phyloP scores from a whole-genome alignment of 768 basidiomycete species.

The Lepiota venenata region DNA sequence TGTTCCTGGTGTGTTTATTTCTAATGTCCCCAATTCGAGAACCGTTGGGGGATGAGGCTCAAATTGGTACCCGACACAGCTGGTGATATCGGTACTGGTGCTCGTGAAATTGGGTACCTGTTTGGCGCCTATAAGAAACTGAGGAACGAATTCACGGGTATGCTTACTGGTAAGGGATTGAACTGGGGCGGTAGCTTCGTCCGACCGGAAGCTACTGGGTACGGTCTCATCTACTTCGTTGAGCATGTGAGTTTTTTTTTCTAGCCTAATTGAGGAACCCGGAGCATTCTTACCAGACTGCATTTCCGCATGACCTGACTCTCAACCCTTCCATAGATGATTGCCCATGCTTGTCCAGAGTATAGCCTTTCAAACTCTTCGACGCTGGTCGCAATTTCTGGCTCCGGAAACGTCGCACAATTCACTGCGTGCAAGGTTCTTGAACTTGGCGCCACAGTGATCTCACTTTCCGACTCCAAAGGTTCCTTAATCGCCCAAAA shows the following conservation, averaged over 20 bases:
- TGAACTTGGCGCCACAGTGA: conserved; percentile 68
- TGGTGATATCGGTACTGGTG: conserved; percentile 74
- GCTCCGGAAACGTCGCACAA: conserved; percentile 75
- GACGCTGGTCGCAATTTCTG: conserved; percentile 55
- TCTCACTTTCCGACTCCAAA: conserved; percentile 74
- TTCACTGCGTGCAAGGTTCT: conserved; percentile 76
- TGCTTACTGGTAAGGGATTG: conserved; percentile 71
- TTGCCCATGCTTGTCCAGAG: conserved; percentile 55
- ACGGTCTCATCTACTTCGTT: conserved; percentile 76
- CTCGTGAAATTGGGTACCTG: conserved; percentile 71
- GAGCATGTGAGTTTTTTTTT: conserved; percentile 48
- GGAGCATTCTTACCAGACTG: too few species aligned
- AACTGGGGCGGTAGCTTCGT: conserved; percentile 72
- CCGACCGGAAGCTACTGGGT: conserved; percentile 71
- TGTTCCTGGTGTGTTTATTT: conserved; percentile 58
- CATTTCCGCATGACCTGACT: background rate
- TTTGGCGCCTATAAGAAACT: conserved; percentile 78
- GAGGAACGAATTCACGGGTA: conserved; percentile 64
- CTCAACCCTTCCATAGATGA: conserved; percentile 39
- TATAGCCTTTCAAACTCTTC: conserved; percentile 41
- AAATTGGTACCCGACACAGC: conserved; percentile 26
- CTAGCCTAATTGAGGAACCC: background rate
- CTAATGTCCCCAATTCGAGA: too few species aligned
- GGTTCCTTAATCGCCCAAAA: conserved; percentile 58
- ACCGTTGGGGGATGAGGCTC: background rate